These are phyloP conservation scores for Hygrophorus russula DNA, from an alignment of 768 basidiomycete genomes.

Conservation along the genomic window DNA sequence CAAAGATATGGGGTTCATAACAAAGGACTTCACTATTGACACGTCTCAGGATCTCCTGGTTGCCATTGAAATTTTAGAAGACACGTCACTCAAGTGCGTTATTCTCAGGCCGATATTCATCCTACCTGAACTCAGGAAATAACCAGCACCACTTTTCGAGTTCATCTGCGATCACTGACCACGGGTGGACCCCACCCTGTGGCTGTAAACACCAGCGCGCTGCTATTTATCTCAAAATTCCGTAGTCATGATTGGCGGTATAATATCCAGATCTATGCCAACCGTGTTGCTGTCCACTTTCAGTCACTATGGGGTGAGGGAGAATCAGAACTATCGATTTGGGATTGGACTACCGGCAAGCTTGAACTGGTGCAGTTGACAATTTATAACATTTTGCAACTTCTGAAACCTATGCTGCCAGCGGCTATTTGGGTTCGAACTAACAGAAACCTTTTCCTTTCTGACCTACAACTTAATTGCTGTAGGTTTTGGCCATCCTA, in stretches of 20 bases:
- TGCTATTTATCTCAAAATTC: neutral
- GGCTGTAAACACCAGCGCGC: neutral
- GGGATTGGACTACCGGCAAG: neutral
- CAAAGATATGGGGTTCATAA: neutral
- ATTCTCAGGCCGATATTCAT: neutral
- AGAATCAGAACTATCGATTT: neutral
- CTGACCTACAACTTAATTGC: neutral
- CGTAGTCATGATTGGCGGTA: neutral
- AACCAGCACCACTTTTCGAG: neutral
- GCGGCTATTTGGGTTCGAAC: neutral
- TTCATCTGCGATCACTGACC: neutral
- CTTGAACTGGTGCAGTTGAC: neutral
- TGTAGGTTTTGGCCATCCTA: neutral
- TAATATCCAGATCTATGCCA: neutral
- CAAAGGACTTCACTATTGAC: slow-evolving; percentile 1
- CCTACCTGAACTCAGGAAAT: no score
- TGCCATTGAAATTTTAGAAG: neutral
- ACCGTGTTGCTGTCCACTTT: neutral
- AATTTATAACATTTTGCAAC: neutral
- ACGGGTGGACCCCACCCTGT: neutral
- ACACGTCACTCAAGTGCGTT: no score
- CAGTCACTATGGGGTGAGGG: neutral
- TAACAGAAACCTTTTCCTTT: neutral
- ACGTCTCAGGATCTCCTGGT: slow-evolving; percentile 2
- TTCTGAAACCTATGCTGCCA: neutral